phyloP scores from a whole-genome alignment of 2,329 filamentous ascomycete genomes.

The Beauveria rudraprayagi region DNA sequence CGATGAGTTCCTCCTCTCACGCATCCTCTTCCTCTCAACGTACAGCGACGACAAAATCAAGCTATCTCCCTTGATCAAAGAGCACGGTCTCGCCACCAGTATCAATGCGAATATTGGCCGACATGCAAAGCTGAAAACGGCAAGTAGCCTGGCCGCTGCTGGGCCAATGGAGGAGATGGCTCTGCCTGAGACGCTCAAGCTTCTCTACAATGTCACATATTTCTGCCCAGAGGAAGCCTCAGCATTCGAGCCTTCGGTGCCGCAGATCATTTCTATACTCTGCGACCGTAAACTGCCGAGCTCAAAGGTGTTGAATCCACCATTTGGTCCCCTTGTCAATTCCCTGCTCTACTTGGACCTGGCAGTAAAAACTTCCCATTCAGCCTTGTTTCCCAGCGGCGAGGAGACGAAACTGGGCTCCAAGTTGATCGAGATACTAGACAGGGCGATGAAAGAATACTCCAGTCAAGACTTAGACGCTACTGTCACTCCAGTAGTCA shows the following conservation, averaged over 20 bases:
- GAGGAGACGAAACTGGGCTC: constrained; percentile 52
- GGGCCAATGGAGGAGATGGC: constrained; percentile 70
- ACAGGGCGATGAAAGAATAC: constrained; percentile 56
- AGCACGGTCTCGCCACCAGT: constrained; percentile 38
- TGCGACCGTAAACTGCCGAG: constrained; percentile 48
- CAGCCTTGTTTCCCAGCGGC: constrained; percentile 58
- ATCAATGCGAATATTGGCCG: constrained; percentile 62
- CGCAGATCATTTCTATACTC: constrained; percentile 64
- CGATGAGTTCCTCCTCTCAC: constrained; percentile 69
- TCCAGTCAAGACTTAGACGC: constrained; percentile 63
- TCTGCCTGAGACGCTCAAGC: constrained; percentile 73
- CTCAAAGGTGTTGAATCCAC: constrained; percentile 61
- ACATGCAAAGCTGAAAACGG: constrained; percentile 47
- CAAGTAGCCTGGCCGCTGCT: constrained; percentile 23
- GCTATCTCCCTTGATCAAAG: constrained; percentile 39
- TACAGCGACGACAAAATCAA: constrained; percentile 41
- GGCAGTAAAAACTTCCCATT: constrained; percentile 41
- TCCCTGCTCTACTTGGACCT: constrained; percentile 73
- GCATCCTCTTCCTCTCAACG: constrained; percentile 36
- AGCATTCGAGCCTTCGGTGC: constrained; percentile 60
- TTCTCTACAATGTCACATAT: constrained; percentile 82
- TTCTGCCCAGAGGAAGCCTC: constrained; percentile 54
- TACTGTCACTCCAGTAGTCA: constrained; percentile 63
- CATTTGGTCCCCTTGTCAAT: constrained; percentile 68
- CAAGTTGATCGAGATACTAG: constrained; percentile 62